Evolutionary conservation across 2,329 filamentous ascomycete species (phyloP).

Genomic region (Cadophora sp.): DNA sequence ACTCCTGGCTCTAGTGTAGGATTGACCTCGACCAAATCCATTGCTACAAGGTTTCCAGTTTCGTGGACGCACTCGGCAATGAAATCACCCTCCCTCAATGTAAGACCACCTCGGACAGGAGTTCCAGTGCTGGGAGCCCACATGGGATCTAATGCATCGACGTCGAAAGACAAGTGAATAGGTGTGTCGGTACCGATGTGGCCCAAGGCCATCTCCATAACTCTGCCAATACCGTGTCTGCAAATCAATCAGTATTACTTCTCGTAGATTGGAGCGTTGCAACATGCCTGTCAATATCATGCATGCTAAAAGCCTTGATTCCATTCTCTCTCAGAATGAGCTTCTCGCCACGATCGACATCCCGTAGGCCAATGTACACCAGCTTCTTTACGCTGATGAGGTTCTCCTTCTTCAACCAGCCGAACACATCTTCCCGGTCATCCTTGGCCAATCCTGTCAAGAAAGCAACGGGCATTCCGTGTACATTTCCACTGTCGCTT

Average conservation of each 20-base stretch:
- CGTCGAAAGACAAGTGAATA: constrained; percentile 96
- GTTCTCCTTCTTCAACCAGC: constrained; percentile 83
- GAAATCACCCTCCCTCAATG: constrained; percentile 93
- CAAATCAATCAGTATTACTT: constrained; percentile 21
- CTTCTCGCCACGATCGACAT: constrained; percentile 96
- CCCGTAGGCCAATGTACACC: constrained; percentile 94
- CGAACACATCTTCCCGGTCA: constrained; percentile 80
- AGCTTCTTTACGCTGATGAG: constrained; percentile 78
- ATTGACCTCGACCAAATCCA: constrained; percentile 86
- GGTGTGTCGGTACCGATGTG: constrained; percentile 95
- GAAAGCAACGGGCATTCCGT: constrained; percentile 97
- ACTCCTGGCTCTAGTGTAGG: constrained; percentile 67
- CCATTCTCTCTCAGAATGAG: constrained; percentile 84
- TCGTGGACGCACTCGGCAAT: constrained; percentile 89
- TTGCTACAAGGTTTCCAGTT: constrained; percentile 78
- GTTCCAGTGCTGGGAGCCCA: constrained; percentile 97
- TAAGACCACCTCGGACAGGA: constrained; percentile 90
- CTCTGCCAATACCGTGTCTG: constrained; percentile 89
- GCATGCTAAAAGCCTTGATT: constrained; percentile 98
- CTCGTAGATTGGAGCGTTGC: background rate
- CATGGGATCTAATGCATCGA: constrained; percentile 94
- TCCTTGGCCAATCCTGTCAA: constrained; percentile 83
- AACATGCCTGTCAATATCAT: constrained; percentile 86
- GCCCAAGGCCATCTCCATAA: constrained; percentile 97
- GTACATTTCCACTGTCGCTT: constrained; percentile 89